These are phyloP conservation scores for Calamus simplicifolius DNA, from an alignment of 176 grass and related monocot species.

Conservation along the genomic window DNA sequence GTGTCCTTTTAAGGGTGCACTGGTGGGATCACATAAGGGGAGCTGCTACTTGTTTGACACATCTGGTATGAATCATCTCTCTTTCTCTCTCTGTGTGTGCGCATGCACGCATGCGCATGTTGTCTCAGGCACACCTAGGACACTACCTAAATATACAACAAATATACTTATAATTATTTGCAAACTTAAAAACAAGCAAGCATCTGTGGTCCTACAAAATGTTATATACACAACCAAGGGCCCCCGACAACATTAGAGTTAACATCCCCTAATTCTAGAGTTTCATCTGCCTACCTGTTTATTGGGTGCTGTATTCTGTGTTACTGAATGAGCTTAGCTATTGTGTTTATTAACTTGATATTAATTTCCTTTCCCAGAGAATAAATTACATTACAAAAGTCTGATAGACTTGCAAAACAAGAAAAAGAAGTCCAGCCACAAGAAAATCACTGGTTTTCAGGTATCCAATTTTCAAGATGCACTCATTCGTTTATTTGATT, in stretches of 20 bases:
- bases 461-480: conserved; percentile 28
- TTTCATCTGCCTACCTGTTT: too few relatives aligned
- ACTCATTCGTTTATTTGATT: too few relatives aligned
- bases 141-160: too few relatives aligned
- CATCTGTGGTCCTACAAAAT: too few relatives aligned
- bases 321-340: neutral
- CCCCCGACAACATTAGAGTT: too few relatives aligned
- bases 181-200: too few relatives aligned
- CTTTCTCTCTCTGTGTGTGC: neutral
- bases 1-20: conserved; percentile 60
- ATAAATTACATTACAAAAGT: conserved; percentile 74
- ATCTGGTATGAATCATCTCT: conserved; percentile 51
- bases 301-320: too few relatives aligned
- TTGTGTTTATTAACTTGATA: conserved; percentile 16
- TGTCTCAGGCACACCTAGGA: too few relatives aligned
- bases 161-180: too few relatives aligned
- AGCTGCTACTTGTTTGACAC: conserved; percentile 95
- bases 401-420: conserved; percentile 76
- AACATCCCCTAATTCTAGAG: too few relatives aligned
- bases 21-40: conserved; percentile 92
- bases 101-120: too few relatives aligned
- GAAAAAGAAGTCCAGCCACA: conserved; percentile 86
- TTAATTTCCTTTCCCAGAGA: conserved; percentile 38
- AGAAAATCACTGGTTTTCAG: conserved; percentile 99
- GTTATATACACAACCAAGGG: too few relatives aligned